Percentiles rank a stretch among this genome's conserved stretches.
Evolutionary conservation across 1,139 yeast species (phyloP).

Genomic region (Scheffersomyces lignicola): DNA sequence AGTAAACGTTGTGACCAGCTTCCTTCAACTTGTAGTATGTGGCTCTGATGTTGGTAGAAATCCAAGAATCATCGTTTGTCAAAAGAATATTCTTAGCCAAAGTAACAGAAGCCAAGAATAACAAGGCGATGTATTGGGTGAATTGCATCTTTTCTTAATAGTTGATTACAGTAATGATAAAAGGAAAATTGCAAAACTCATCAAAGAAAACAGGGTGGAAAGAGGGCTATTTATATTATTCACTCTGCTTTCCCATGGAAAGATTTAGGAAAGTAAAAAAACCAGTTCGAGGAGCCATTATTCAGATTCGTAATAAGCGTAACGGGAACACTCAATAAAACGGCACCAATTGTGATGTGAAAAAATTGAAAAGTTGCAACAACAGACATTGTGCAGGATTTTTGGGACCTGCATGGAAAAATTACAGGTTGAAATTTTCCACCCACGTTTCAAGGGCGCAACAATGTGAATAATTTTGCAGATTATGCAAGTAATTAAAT

Average conservation of each 20-base stretch:
- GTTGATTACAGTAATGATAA: no score
- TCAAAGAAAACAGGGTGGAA: no score
- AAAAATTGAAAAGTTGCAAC: slow-evolving; percentile 1
- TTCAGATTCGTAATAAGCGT: no score
- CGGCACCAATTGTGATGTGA: no score
- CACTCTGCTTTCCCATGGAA: no score
- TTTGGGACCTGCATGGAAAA: background rate
- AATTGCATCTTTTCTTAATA: slow-evolving; percentile 17
- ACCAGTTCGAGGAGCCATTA: no score
- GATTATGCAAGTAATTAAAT: no score
- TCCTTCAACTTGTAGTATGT: slow-evolving; percentile 52
- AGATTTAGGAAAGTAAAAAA: no score
- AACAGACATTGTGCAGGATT: slow-evolving; percentile 1
- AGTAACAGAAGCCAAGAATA: slow-evolving; percentile 15
- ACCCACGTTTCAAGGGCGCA: slow-evolving; percentile 1
- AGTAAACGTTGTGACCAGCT: slow-evolving; percentile 53
- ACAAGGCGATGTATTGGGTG: slow-evolving; percentile 12
- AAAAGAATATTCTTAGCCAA: slow-evolving; percentile 50
- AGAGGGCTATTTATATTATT: no score
- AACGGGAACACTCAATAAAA: no score
- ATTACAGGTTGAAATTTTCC: background rate
- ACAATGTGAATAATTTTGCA: no score
- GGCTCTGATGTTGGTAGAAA: slow-evolving; percentile 60
- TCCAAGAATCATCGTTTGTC: slow-evolving; percentile 64
- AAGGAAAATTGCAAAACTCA: no score